Base-by-base conservation (phyloP, 169 alveolate species). In the Cyclospora cayetanensis region DNA sequence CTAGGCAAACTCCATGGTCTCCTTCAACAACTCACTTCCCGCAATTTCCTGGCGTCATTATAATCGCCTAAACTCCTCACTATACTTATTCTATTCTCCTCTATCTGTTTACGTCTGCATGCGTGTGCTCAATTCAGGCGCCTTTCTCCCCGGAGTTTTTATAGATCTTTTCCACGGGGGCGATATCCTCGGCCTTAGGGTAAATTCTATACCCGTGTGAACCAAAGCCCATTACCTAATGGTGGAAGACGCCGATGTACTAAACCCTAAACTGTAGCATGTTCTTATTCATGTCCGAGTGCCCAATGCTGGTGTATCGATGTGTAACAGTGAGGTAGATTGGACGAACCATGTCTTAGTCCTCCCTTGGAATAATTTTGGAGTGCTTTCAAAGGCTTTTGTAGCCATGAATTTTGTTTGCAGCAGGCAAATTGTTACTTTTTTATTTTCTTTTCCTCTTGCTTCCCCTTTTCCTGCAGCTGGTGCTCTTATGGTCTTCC, bases 81-180 rank as follows among this genome's bases (percentile, higher is more conserved):
- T 0, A 31, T 25, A 53, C 68, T 66, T 27, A 29, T 34, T 35
- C 50, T 5, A 2, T 46, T 2, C 37, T 70, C 29, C n/a, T 34
- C n/a, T n/a, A n/a, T n/a, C n/a, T n/a, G n/a, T n/a, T n/a, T n/a
- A n/a, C n/a, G n/a, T 46, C 42, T 76, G 34, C 35, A 9, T 5
- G 39, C 29, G 25, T 72, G 52, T 72, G 46, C 27, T 27, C 25
- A 50, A 27, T 22, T 22, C 92, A 86, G 92, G 92, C 52, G 80
- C 92, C n/a, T 86, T 86, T 31, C 92, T 86, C 52, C 92, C 92
- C 12, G 92, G 92, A 52, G 92, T 74, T 4, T 84, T 72, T 31
- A 86, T 86, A 72, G 92, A 86, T 22, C 35, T 86, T 37, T 74
- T 68, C 29, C 77, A 83, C 20, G 70, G 80, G 42, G 92, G 92